These are phyloP conservation scores for Beta vulgaris DNA, from an alignment of 148 eudicot species.

Conservation along the genomic window DNA sequence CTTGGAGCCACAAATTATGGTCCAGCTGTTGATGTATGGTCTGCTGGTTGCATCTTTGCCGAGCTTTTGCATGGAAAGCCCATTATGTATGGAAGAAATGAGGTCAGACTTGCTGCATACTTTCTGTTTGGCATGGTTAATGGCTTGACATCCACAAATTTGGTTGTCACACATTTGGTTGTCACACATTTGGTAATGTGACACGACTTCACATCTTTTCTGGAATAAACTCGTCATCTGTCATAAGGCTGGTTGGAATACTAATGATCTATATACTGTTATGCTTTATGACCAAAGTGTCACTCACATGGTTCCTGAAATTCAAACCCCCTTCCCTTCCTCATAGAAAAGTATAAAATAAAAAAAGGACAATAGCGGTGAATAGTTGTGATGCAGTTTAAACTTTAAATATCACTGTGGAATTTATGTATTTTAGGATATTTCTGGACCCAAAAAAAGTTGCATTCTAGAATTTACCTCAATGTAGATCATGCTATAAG, in stretches of 20 bases:
- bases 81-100: slow-evolving; percentile 60
- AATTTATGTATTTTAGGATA: neutral
- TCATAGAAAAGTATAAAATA: too few species aligned
- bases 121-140: neutral
- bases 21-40: slow-evolving; percentile 85
- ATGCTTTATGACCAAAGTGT: neutral
- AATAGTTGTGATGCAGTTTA: neutral
- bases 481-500: neutral
- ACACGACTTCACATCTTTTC: neutral
- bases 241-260: neutral
- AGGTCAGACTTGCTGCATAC: slow-evolving; percentile 37
- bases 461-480: neutral
- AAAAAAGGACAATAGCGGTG: neutral
- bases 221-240: neutral
- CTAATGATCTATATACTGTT: neutral
- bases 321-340: neutral
- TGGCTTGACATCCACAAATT: neutral
- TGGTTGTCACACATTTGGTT: neutral
- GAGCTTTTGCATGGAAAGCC: slow-evolving; percentile 78
- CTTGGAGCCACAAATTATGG: slow-evolving; percentile 88
- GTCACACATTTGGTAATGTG: neutral
- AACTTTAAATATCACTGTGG: neutral
- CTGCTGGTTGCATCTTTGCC: slow-evolving; percentile 89
- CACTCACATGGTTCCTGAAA: neutral
- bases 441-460: neutral